Evolutionary conservation across 1,284 basidiomycete genomes (phyloP), one percentile per base, ranked within the genome.

Genomic region (Cryptococcus jaspeensis): DNA sequence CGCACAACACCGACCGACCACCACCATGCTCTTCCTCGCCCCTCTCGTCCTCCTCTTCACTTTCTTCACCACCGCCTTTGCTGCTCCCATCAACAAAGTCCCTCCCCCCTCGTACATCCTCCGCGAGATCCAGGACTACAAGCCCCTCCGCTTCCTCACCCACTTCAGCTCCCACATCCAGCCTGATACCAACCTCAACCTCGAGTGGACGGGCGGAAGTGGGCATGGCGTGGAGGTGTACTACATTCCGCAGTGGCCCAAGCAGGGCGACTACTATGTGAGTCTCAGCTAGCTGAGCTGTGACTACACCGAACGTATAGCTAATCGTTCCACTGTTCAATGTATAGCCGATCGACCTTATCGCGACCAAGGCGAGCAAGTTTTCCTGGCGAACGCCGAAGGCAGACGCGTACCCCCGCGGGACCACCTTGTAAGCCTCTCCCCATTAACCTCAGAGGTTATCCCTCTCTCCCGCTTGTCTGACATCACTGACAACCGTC

Each of bases 231-330:
- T 53, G 37, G 67, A 70, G 56, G 61, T 69, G 8, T 72, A 69
- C 53, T 70, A 64, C 53, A 64, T 72, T 47, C 68, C 70, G 15
- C 64, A 62, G 36, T 72, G 68, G 68, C 63, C 63, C 7, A 53
- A 60, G 15, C 66, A 67, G 46, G 22, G 12, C 1, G 56, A 57
- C 15, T 71, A 69, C 39, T 43, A 59, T 18, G 69, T 70, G 58
- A 60, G 67, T 60, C 16, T 18, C 6, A 37, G 3, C 12, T 18
- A 25, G 49, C 13, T 22, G 20, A 38, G 5, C 28, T 32, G 28
- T 4, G 9, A 32, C 28, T 9, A 32, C 9, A 32, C 28, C 28
- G 18, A 28, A 5, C 23, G 12, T 16, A 15, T 20, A 16, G 35
- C 23, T 48, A 5, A 16, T 22, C n/a, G 15, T 35, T 4, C 15